Evolutionary conservation across 768 basidiomycete species (phyloP).

Genomic region (Lanmaoa rubissima): DNA sequence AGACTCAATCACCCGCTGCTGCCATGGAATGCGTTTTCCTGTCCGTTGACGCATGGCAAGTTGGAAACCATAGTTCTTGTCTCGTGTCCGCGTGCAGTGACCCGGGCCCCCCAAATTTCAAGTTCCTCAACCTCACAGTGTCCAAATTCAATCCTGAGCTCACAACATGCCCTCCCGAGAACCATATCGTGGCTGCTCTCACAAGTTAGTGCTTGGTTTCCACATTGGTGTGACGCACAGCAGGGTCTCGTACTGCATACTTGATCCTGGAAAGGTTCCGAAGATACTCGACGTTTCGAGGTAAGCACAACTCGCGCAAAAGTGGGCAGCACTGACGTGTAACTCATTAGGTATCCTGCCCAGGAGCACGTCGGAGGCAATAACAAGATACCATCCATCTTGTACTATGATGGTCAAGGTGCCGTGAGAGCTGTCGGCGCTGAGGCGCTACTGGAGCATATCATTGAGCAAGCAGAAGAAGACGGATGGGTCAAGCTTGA

Average conservation of each 20-base stretch:
- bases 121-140: not conserved
- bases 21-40: not conserved
- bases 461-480: constrained; percentile 39
- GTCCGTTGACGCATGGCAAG: not conserved
- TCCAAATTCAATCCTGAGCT: too few species aligned
- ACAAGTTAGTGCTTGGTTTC: constrained; percentile 44
- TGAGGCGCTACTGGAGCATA: constrained; percentile 36
- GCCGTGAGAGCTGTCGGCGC: too few species aligned
- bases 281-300: constrained; percentile 27
- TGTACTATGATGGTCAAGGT: constrained; percentile 46
- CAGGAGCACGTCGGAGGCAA: constrained; percentile 47
- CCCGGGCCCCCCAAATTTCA: not conserved
- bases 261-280: constrained; percentile 36
- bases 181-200: constrained; percentile 36
- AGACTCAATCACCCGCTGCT: not conserved
- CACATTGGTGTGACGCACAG: constrained; percentile 45
- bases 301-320: constrained; percentile 11
- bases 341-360: constrained; percentile 40
- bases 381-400: constrained; percentile 47
- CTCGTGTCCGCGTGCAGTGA: not conserved
- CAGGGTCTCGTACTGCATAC: constrained; percentile 37
- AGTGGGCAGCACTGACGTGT: not conserved
- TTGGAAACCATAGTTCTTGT: too few species aligned
- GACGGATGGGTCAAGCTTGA: constrained; percentile 38
- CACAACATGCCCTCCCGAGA: constrained; percentile 23